Evolutionary conservation across 2,329 filamentous ascomycete genomes (phyloP).

Genomic region (Aspergillus intermedius): DNA sequence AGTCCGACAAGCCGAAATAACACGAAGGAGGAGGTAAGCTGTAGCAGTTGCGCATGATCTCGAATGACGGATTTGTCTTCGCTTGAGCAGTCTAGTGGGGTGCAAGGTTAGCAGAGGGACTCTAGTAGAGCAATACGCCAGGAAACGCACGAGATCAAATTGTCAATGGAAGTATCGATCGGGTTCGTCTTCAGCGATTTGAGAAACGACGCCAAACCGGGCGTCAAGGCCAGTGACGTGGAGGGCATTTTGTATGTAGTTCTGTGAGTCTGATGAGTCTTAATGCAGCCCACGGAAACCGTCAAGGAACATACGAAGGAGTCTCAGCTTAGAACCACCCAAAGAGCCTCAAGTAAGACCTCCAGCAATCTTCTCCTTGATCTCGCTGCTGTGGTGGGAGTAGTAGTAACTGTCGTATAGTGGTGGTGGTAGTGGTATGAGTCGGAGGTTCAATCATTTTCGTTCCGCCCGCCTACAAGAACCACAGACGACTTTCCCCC

Average conservation of each 20-base stretch:
- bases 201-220: slow-evolving; percentile 70
- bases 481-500: neutral
- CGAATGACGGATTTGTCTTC: slow-evolving; percentile 81
- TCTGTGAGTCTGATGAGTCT: neutral
- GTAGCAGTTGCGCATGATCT: slow-evolving; percentile 87
- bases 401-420: neutral
- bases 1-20: slow-evolving; percentile 76
- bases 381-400: neutral
- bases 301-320: too few species aligned
- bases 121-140: slow-evolving; percentile 2
- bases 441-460: neutral
- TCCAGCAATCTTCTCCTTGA: neutral
- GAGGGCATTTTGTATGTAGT: slow-evolving; percentile 48
- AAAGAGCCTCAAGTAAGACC: too few species aligned
- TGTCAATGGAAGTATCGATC: slow-evolving; percentile 76
- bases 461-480: neutral
- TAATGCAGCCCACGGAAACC: neutral
- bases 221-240: slow-evolving; percentile 54
- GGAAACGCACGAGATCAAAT: slow-evolving; percentile 65
- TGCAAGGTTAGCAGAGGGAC: slow-evolving; percentile 14
- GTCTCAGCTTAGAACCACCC: too few species aligned
- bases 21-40: slow-evolving; percentile 76
- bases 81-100: slow-evolving; percentile 66
- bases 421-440: neutral
- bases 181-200: slow-evolving; percentile 68